Evolutionary conservation across 1,284 basidiomycete genomes (phyloP), one percentile per base, ranked within the genome.

Genomic region (Ceratobasidium sp.): DNA sequence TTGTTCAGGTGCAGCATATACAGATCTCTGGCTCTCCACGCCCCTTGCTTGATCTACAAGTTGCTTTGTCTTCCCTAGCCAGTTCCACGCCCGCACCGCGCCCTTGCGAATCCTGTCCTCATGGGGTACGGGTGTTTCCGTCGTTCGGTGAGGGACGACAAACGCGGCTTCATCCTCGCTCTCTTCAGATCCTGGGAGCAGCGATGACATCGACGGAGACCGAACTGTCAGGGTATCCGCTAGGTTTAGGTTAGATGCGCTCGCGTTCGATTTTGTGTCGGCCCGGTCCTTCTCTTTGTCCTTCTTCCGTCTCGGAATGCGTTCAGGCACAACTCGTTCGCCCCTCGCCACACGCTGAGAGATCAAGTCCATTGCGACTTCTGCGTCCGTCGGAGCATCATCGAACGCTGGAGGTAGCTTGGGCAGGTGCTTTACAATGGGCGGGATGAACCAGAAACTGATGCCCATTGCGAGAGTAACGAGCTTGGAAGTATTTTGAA

Each of bases 281-380:
- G 46, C 28, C 10, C n/a, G 46, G 44, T 44, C 42, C 26, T 40
- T 67, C 15, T 40, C 60, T 15, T 53, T 60, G 23, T 51, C 15
- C 61, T 66, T 76, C 18, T 40, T 51, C n/a, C 72, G 60, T 13
- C 40, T 39, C 2, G 60, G 26, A 5, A 75, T 75, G 3, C 71
- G 71, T 15, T 82, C 77, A 4, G 87, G 85, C 46, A 82, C 83
- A 33, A 90, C 82, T 44, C 87, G 85, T 63, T 91, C 85, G 20
- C 92, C 91, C 44, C 87, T 85, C 55, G 89, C 87, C 10, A 92
- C 87, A 4, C 92, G 88, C 79, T 88, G 86, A 1, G 91, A 88
- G 51, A 93, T 92, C 12, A 93, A 82, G 46, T 91, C 88, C 89
- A 93, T 92, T 0, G 92, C 91, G 81, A 91, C 86, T 76, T 93